Evolutionary conservation across 2,329 filamentous ascomycete genomes (phyloP).

Genomic region (Polytolypa hystricis): DNA sequence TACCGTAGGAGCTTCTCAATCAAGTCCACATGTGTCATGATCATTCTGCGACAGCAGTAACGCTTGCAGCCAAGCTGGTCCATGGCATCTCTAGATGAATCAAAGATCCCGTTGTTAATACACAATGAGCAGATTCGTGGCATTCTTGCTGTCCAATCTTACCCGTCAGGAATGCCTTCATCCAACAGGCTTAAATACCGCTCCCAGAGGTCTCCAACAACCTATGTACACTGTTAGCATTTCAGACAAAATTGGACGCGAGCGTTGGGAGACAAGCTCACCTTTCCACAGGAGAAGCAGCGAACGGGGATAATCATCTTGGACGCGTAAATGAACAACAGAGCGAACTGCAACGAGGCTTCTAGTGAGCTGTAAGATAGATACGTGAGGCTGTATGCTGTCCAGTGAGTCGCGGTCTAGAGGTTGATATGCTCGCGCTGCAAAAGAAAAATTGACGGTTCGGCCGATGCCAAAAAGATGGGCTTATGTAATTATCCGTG

Average conservation of each 20-base stretch:
- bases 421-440: no score
- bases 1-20: conserved; percentile 98
- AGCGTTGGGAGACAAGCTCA: conserved; percentile 30
- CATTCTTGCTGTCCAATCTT: conserved; percentile 22
- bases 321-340: no score
- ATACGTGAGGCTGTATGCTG: no score
- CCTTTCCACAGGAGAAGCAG: conserved; percentile 99
- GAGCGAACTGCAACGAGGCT: no score
- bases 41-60: conserved; percentile 98
- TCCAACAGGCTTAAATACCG: conserved; percentile 83
- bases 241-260: no score
- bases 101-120: conserved; percentile 3
- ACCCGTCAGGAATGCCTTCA: conserved; percentile 64
- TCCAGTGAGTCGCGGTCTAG: no score
- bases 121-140: conserved; percentile 8
- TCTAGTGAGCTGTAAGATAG: no score
- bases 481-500: no score
- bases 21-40: conserved; percentile 98
- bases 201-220: conserved; percentile 96
- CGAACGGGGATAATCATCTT: conserved; percentile 95
- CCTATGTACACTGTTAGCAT: conserved; percentile 45
- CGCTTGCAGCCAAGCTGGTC: conserved; percentile 85
- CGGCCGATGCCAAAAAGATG: no score
- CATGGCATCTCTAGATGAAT: conserved; percentile 68
- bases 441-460: no score